phyloP scores from a whole-genome alignment of 108 stramenopile species.

The Fragilaria crotonensis region DNA sequence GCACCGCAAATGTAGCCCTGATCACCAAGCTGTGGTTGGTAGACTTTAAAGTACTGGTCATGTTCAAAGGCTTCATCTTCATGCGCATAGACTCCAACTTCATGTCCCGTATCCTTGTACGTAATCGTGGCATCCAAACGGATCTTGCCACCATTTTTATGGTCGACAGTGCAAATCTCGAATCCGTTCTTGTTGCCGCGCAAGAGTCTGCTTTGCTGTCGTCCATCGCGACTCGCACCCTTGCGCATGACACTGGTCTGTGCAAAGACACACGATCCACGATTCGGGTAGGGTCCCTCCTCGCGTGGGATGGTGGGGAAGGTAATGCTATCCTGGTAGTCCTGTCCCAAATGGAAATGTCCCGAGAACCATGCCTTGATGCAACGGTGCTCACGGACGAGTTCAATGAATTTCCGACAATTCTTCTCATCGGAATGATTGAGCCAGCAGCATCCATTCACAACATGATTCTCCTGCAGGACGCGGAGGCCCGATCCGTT shows the following conservation, averaged over 20 bases:
- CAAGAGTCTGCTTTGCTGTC: slow-evolving; percentile 80
- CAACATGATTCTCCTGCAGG: slow-evolving; percentile 84
- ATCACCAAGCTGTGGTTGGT: slow-evolving; percentile 42
- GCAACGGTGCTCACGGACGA: slow-evolving; percentile 65
- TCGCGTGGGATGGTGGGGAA: slow-evolving; percentile 54
- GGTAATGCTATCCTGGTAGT: slow-evolving; percentile 38
- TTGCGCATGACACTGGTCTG: slow-evolving; percentile 85
- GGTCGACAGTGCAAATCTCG: slow-evolving; percentile 86
- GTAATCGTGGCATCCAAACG: slow-evolving; percentile 75
- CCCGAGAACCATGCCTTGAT: slow-evolving; percentile 94
- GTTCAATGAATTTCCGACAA: slow-evolving; percentile 64
- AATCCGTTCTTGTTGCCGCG: slow-evolving; percentile 79
- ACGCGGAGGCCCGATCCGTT: slow-evolving; percentile 84
- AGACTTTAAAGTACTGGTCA: slow-evolving; percentile 73
- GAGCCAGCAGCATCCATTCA: slow-evolving; percentile 86
- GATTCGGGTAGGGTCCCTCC: slow-evolving; percentile 65
- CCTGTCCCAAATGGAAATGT: slow-evolving; percentile 90
- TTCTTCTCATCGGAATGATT: slow-evolving; percentile 51
- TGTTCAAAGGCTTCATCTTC: slow-evolving; percentile 68
- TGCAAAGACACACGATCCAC: slow-evolving; percentile 71
- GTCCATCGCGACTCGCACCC: slow-evolving; percentile 71
- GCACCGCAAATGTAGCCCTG: slow-evolving; percentile 16
- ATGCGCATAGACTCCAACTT: slow-evolving; percentile 67
- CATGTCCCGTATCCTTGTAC: slow-evolving; percentile 35
- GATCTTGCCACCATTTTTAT: slow-evolving; percentile 65